Conservation (phyloP, 2,329 filamentous ascomycete genomes). For the Aspergillus ochraceoroseus region DNA sequence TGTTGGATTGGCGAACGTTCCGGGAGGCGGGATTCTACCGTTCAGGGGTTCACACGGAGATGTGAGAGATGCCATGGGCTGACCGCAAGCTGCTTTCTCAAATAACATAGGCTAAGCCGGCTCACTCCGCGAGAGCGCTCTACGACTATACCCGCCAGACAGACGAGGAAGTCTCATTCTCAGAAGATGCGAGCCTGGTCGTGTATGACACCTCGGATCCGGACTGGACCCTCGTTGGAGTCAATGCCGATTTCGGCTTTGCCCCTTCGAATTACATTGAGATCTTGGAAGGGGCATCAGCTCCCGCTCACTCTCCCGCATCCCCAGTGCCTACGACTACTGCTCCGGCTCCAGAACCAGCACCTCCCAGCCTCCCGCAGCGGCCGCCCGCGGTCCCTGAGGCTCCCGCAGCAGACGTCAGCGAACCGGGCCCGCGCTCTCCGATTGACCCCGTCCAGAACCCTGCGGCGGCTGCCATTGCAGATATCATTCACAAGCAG, state of each 20-base stretch:
- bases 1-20: conserved; percentile 2
- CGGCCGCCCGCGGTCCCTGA: conserved; percentile 24
- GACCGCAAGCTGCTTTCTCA: conserved; percentile 13
- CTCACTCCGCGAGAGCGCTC: conserved; percentile 76
- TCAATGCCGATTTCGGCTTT: conserved; percentile 83
- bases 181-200: conserved; percentile 75
- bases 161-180: conserved; percentile 93
- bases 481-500: conserved; percentile 44
- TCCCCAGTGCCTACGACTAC: conserved; percentile 23
- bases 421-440: conserved; percentile 26
- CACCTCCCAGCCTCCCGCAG: conserved; percentile 38
- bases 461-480: conserved; percentile 55
- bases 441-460: conserved; percentile 46
- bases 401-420: conserved; percentile 26
- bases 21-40: conserved; percentile 1
- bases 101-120: conserved; percentile 55
- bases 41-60: conserved; percentile 19
- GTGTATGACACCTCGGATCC: conserved; percentile 89
- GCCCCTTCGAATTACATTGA: conserved; percentile 96
- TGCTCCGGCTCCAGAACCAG: conserved; percentile 33
- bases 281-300: conserved; percentile 49
- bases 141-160: conserved; percentile 97
- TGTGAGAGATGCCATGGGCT: conserved; percentile 12
- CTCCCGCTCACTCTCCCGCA: conserved; percentile 44
- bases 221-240: conserved; percentile 91